Evolutionary conservation across 805 yeast genomes (phyloP), one percentile per base, ranked within the genome.

Genomic region (Schwanniomyces pseudopolymorphus): DNA sequence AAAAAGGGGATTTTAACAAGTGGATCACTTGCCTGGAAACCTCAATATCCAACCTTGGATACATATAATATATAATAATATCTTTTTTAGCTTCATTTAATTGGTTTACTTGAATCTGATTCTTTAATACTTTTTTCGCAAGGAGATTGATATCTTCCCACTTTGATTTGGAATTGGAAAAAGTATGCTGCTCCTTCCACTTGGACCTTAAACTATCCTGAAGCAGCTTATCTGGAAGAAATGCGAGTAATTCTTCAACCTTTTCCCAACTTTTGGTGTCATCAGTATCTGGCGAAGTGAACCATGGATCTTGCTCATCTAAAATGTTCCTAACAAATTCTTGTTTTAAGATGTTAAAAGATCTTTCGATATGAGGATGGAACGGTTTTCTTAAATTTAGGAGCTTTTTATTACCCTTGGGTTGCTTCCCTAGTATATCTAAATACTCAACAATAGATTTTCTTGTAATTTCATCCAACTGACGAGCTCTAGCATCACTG

Each of bases 1-100:
- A 92, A 64, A 94, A 94, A 14, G 99, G 99, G 1, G 97, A 87
- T 63, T 94, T 94, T 57, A 94, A 78, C 67, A 94, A 83, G 72
- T 94, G 99, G 68, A 84, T 89, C 59, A 91, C 75, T 63, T 87
- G 94, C 54, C 85, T 79, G 6, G 98, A 87, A 28, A 94, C 99
- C 65, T 91, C 96, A 41, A 87, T 83, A 79, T 94, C 99, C 50
- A 94, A 75, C 58, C 96, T 79, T 37, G 99, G 99, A 65, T 92
- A 92, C 72, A 89, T 68, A 49, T 87, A 85, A 50, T 82, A 84
- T 33, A 94, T 66, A 19, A 92, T 83, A 47, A 89, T 75, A 56
- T 91, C 96, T 65, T 87, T 89, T 67, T 83, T 87, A 46, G 89
- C 87, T 63, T 78, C 94, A 69, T 66, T 80, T 60, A 72, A 79